Evolutionary conservation across 176 grass and related monocot species (phyloP).

Genomic region (Triticum turgidum): DNA sequence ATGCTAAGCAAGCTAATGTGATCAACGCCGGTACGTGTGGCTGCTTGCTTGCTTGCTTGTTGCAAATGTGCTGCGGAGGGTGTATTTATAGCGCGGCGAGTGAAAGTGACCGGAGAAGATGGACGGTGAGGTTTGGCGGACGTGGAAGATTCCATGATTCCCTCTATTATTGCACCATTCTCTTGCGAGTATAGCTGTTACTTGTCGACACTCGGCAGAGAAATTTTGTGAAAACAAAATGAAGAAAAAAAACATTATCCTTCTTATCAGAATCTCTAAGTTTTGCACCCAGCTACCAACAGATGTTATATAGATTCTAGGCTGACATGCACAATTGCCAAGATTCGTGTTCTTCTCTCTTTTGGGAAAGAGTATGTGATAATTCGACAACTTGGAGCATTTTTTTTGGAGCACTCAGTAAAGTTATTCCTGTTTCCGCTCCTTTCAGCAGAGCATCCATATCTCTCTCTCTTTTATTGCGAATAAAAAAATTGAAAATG

Average conservation of each 20-base stretch:
- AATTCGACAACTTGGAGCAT: slow-evolving; percentile 1
- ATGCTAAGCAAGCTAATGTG: background rate
- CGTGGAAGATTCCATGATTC: background rate
- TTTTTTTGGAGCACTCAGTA: background rate
- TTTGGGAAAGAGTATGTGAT: slow-evolving; percentile 9
- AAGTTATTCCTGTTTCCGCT: slow-evolving; percentile 27
- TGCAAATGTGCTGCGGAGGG: background rate
- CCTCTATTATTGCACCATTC: background rate
- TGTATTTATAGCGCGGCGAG: slow-evolving; percentile 28
- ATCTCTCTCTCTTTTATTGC: background rate
- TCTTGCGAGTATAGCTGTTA: background rate
- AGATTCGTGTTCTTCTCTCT: slow-evolving; percentile 25
- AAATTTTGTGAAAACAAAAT: background rate
- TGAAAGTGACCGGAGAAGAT: background rate
- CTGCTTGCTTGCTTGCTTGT: background rate
- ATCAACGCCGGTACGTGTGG: background rate
- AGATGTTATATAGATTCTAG: background rate
- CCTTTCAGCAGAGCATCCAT: background rate
- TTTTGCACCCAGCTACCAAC: too few species aligned
- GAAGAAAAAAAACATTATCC: too few species aligned
- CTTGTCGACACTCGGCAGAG: too few species aligned
- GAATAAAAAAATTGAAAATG: background rate
- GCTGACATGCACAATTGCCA: background rate
- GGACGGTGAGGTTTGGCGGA: background rate
- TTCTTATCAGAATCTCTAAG: background rate